Conservation (phyloP, 2,329 filamentous ascomycete genomes). For the Xylaria sp. region DNA sequence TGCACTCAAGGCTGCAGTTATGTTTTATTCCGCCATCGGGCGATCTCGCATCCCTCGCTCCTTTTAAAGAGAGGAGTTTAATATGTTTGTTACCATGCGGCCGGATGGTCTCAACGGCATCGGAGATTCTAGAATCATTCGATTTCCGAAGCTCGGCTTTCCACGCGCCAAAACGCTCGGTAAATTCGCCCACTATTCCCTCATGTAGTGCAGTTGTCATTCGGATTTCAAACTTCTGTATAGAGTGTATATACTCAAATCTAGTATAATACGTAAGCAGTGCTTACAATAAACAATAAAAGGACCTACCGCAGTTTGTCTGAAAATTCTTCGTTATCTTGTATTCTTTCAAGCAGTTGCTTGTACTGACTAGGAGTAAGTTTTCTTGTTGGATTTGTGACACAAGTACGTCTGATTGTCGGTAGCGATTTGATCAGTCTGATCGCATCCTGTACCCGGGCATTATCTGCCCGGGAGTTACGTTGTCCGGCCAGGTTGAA, state of each 20-base stretch:
- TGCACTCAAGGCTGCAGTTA: neutral
- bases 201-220: neutral
- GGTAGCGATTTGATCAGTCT: constrained; percentile 9
- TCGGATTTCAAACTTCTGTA: constrained; percentile 13
- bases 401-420: neutral
- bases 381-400: neutral
- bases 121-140: neutral
- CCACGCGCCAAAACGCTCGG: neutral
- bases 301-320: constrained; percentile 1
- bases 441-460: constrained; percentile 6
- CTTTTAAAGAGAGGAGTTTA: neutral
- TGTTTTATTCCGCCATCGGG: constrained; percentile 3
- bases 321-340: neutral
- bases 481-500: neutral
- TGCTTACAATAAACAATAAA: neutral
- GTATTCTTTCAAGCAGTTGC: neutral
- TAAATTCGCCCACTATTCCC: neutral
- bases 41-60: neutral
- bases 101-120: neutral
- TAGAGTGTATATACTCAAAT: constrained; percentile 10
- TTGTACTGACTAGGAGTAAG: constrained; percentile 6
- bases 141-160: neutral
- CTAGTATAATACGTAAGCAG: neutral
- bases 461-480: constrained; percentile 2
- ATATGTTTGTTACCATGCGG: neutral